Percentiles rank a stretch among this genome's conserved stretches.
phyloP scores from a whole-genome alignment of 140 eudicot genomes.

The Bidens hawaiensis region DNA sequence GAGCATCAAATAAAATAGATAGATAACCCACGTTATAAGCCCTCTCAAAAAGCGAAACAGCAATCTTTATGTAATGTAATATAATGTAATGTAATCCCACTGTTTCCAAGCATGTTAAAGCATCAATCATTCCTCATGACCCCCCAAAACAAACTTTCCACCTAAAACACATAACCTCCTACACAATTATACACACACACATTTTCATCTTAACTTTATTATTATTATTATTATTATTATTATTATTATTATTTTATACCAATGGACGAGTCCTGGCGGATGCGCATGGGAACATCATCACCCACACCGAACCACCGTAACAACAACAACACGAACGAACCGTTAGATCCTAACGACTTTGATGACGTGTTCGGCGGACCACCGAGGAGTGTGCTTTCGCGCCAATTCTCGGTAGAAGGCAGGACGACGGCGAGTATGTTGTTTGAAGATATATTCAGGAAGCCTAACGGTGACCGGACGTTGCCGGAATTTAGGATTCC shows the following conservation, averaged over 20 bases:
- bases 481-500: conserved; percentile 79
- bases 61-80: conserved; percentile 17
- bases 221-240: too few relatives aligned
- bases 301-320: conserved; percentile 6
- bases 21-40: conserved; percentile 5
- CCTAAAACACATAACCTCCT: conserved; percentile 5
- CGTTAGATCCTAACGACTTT: conserved; percentile 52
- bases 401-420: conserved; percentile 41
- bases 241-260: too few relatives aligned
- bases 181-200: background rate
- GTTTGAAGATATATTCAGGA: conserved; percentile 49
- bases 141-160: conserved; percentile 24
- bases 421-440: conserved; percentile 17
- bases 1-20: background rate
- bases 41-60: conserved; percentile 6
- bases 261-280: conserved; percentile 82
- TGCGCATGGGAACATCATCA: conserved; percentile 35
- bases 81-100: too few relatives aligned
- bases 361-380: conserved; percentile 89
- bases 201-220: too few relatives aligned
- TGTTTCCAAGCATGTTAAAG: conserved; percentile 27
- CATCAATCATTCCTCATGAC: conserved; percentile 31
- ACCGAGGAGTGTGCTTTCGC: conserved; percentile 55
- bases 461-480: conserved; percentile 38
- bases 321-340: conserved; percentile 11